Evolutionary conservation across 73 alveolate species (phyloP).

Genomic region (Tetrahymena elliotti): DNA sequence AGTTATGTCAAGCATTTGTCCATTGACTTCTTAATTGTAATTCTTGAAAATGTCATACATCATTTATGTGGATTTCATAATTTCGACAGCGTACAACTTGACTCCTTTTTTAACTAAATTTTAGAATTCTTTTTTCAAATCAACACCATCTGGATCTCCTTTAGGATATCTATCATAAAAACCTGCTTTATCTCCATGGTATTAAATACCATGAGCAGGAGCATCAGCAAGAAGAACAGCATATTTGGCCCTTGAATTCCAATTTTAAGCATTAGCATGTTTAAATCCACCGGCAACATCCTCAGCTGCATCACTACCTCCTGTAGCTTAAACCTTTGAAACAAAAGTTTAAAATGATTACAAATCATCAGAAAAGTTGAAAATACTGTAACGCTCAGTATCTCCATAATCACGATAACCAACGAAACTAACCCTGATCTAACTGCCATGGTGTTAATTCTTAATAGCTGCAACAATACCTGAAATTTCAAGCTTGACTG

Average conservation of each 20-base stretch:
- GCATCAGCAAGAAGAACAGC: background rate
- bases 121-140: conserved; percentile 27
- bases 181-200: background rate
- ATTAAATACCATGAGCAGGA: background rate
- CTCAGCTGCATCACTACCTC: conserved; percentile 53
- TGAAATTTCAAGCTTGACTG: conserved; percentile 33
- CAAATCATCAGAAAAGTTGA: background rate
- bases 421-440: conserved; percentile 45
- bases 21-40: background rate
- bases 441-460: conserved; percentile 41
- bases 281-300: conserved; percentile 46
- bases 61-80: conserved; percentile 18
- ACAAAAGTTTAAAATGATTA: conserved; percentile 16
- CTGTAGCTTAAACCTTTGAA: conserved; percentile 20
- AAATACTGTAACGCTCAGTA: background rate
- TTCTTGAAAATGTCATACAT: conserved; percentile 37
- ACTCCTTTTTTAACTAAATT: conserved; percentile 20
- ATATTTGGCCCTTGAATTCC: conserved; percentile 19
- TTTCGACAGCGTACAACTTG: conserved; percentile 42
- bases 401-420: conserved; percentile 49
- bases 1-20: conserved; percentile 4
- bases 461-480: conserved; percentile 36
- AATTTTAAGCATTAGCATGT: conserved; percentile 19
- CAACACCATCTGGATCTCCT: background rate
- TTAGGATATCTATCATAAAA: conserved; percentile 6